Evolutionary conservation across 2,329 filamentous ascomycete genomes (phyloP), one percentile per base, ranked within the genome.

Genomic region (Colletotrichum siamense): DNA sequence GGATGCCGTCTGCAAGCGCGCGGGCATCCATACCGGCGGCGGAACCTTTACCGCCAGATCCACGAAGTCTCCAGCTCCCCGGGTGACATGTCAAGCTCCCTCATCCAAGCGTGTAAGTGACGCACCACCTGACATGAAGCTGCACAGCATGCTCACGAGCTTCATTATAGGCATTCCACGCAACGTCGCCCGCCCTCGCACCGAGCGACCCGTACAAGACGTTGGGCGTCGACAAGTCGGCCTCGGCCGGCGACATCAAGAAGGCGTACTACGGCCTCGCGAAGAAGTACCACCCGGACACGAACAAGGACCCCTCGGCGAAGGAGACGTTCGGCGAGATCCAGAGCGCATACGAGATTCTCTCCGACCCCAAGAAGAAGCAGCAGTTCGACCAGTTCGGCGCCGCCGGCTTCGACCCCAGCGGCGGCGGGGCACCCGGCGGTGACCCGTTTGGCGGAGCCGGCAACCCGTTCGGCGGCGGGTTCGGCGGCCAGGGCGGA

Each of bases 221-320:
- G 6, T 92, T 99, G 32, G 97, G 97, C 16, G 95, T 99, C 34
- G 89, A 89, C 81, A 98, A 96, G 84, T 90, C 86, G 77, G 95
- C 97, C n/a, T 93, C 95, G 2, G 88, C 95, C 5, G 89, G 92
- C 76, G 96, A 99, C 44, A 99, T 99, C 84, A 99, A 99, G 85
- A 99, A 98, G 85, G 96, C 97, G 5, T 99, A 99, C 88, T 99
- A 99, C 84, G 95, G 96, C 67, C 89, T 99, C 75, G 97, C 97
- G 24, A 99, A 99, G 86, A 99, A 99, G 83, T 99, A 92, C 84
- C 97, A 99, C 82, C 97, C 97, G 10, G 97, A 99, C 84, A 99
- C 97, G 44, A 99, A 99, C 89, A 99, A 99, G 85, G 97, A 99
- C 80, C 85, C 95, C 4, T 91, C 89, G n/a, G 96, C 97, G 44